Evolutionary conservation across 2,329 filamentous ascomycete species (phyloP).

Genomic region (Daldinia eschscholtzii): DNA sequence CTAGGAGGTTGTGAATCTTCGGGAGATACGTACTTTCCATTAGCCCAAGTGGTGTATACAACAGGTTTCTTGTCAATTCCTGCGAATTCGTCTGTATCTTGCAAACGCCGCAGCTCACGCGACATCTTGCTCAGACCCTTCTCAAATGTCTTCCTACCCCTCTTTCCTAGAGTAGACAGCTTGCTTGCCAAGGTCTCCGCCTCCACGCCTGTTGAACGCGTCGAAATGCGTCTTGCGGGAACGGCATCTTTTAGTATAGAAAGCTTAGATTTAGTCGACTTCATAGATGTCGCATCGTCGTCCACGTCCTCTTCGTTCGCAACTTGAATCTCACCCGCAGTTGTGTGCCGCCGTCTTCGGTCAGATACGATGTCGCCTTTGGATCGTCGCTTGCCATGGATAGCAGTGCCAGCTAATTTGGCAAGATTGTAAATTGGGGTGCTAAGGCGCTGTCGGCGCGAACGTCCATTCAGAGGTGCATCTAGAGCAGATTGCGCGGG

Average conservation of each 20-base stretch:
- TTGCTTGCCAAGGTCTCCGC: slow-evolving; percentile 61
- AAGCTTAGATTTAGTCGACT: slow-evolving; percentile 46
- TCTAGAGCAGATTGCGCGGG: slow-evolving; percentile 42
- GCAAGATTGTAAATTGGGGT: slow-evolving; percentile 76
- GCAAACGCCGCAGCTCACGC: slow-evolving; percentile 70
- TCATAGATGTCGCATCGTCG: slow-evolving; percentile 39
- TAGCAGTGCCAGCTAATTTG: slow-evolving; percentile 71
- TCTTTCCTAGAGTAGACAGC: slow-evolving; percentile 70
- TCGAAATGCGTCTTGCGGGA: slow-evolving; percentile 56
- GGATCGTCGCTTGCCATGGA: slow-evolving; percentile 68
- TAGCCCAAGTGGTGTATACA: slow-evolving; percentile 72
- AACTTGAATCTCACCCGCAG: slow-evolving; percentile 57
- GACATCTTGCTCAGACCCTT: slow-evolving; percentile 62
- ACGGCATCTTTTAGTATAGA: slow-evolving; percentile 51
- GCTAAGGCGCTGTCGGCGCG: slow-evolving; percentile 67
- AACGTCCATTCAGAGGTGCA: slow-evolving; percentile 58
- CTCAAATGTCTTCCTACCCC: slow-evolving; percentile 67
- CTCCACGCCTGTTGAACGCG: slow-evolving; percentile 60
- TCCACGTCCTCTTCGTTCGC: slow-evolving; percentile 44
- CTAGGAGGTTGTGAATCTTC: slow-evolving; percentile 53
- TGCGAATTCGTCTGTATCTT: slow-evolving; percentile 73
- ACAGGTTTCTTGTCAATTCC: slow-evolving; percentile 71
- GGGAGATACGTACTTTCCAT: slow-evolving; percentile 70
- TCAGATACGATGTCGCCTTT: slow-evolving; percentile 63
- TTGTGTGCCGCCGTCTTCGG: slow-evolving; percentile 59